These are phyloP conservation scores for Cytospora mali DNA, from an alignment of 2,329 filamentous ascomycete genomes.

Conservation along the genomic window DNA sequence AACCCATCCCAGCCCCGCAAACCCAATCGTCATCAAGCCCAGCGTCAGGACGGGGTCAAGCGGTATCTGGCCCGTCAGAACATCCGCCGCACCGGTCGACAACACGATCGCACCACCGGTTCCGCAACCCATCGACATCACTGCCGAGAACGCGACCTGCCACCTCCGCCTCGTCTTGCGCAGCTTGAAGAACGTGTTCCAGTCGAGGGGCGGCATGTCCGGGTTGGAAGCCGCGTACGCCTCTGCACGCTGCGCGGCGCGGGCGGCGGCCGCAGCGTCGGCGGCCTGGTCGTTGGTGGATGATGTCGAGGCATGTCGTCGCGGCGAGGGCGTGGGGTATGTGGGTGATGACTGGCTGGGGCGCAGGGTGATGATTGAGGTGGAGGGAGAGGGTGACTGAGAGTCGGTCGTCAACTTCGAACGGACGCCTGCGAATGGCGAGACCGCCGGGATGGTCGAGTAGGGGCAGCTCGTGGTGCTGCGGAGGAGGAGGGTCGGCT, in stretches of 20 bases:
- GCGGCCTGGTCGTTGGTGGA: conserved; percentile 28
- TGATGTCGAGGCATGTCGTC: conserved; percentile 34
- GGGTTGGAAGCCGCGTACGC: conserved; percentile 31
- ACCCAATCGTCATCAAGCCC: conserved; percentile 72
- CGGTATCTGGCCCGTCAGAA: conserved; percentile 70
- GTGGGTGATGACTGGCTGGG: conserved; percentile 23
- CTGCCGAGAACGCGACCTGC: conserved; percentile 76
- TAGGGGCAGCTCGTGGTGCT: conserved; percentile 36
- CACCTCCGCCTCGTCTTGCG: conserved; percentile 83
- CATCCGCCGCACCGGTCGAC: conserved; percentile 72
- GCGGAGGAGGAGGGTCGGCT: conserved; percentile 34
- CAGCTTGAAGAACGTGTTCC: conserved; percentile 91
- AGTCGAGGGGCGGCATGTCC: conserved; percentile 61
- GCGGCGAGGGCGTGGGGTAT: conserved; percentile 23
- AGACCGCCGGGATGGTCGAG: conserved; percentile 32
- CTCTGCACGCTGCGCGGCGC: conserved; percentile 32
- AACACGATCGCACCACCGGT: conserved; percentile 66
- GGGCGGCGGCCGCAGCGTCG: conserved; percentile 30
- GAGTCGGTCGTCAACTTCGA: conserved; percentile 32
- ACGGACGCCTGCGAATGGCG: conserved; percentile 29
- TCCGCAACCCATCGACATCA: conserved; percentile 65
- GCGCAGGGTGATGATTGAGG: conserved; percentile 27
- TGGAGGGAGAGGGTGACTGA: conserved; percentile 30
- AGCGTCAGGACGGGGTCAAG: conserved; percentile 87
- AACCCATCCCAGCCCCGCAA: conserved; percentile 84